These are phyloP conservation scores for Pyrenophora tritici-repentis DNA, from an alignment of 2,329 filamentous ascomycete species.

Conservation along the genomic window DNA sequence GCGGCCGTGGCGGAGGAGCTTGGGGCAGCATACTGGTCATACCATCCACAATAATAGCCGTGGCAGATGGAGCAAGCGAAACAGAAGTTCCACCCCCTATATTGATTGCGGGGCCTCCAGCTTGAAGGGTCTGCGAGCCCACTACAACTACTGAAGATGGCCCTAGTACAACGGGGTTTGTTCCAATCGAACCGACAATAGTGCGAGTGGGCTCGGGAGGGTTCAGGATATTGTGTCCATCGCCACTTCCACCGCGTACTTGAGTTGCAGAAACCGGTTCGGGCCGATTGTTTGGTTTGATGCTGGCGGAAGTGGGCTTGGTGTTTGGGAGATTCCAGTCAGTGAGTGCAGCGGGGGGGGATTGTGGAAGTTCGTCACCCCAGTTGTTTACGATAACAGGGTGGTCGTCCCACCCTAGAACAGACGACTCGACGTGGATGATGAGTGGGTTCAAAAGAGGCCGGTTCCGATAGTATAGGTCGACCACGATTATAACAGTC, in stretches of 20 bases:
- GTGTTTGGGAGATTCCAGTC: slow-evolving; percentile 18
- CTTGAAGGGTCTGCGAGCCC: slow-evolving; percentile 42
- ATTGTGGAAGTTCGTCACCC: slow-evolving; percentile 8
- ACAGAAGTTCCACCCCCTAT: slow-evolving; percentile 41
- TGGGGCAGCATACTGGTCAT: slow-evolving; percentile 34
- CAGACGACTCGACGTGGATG: slow-evolving; percentile 38
- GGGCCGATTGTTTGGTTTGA: slow-evolving; percentile 7
- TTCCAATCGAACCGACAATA: slow-evolving; percentile 35
- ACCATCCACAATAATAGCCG: slow-evolving; percentile 35
- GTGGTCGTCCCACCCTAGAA: slow-evolving; percentile 31
- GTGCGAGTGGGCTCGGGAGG: slow-evolving; percentile 16
- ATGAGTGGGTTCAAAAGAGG: slow-evolving; percentile 26
- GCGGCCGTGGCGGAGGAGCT: slow-evolving; percentile 16
- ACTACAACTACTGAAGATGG: slow-evolving; percentile 42
- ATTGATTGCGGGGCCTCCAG: slow-evolving; percentile 43
- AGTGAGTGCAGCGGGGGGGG: slow-evolving; percentile 16
- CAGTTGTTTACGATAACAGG: slow-evolving; percentile 16
- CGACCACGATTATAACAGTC: slow-evolving; percentile 51
- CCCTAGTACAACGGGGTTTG: slow-evolving; percentile 35
- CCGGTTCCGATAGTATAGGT: slow-evolving; percentile 42
- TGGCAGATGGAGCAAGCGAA: slow-evolving; percentile 36
- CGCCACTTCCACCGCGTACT: slow-evolving; percentile 2
- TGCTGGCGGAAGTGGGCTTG: slow-evolving; percentile 7
- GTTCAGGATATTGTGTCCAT: neutral
- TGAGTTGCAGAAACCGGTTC: slow-evolving; percentile 9